Evolutionary conservation across 202 grass and related monocot species (phyloP).

Genomic region (Musa balbisiana): DNA sequence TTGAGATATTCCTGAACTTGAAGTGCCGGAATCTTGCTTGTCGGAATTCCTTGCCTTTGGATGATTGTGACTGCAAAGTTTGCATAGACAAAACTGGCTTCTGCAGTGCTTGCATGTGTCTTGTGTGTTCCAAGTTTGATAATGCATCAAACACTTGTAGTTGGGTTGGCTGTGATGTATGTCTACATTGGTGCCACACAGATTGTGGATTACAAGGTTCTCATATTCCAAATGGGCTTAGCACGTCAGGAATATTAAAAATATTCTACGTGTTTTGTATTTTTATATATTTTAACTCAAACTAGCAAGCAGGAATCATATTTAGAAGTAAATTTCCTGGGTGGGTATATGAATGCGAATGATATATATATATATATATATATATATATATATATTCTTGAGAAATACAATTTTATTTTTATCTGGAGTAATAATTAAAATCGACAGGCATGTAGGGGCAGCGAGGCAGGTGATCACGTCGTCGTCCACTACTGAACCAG

Average conservation of each 20-base stretch:
- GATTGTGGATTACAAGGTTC: constrained; percentile 68
- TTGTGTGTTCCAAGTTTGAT: constrained; percentile 78
- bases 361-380: too few relatives aligned
- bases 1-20: constrained; percentile 72
- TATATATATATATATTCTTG: too few relatives aligned
- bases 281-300: too few relatives aligned
- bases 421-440: too few relatives aligned
- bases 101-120: constrained; percentile 87
- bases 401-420: too few relatives aligned
- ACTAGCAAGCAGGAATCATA: too few relatives aligned
- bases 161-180: constrained; percentile 96
- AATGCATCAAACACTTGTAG: constrained; percentile 82
- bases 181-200: constrained; percentile 96
- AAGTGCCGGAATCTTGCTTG: constrained; percentile 81
- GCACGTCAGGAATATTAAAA: constrained; percentile 14
- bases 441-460: too few relatives aligned
- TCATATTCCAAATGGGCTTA: constrained; percentile 55
- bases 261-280: too few relatives aligned
- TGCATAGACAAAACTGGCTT: constrained; percentile 61
- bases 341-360: too few relatives aligned
- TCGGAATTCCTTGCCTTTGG: constrained; percentile 50
- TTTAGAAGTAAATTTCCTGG: too few relatives aligned
- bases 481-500: background rate
- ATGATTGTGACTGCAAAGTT: constrained; percentile 83
- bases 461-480: too few relatives aligned